Evolutionary conservation across 257 asterid genomes (phyloP).

Genomic region (Capsicum baccatum): DNA sequence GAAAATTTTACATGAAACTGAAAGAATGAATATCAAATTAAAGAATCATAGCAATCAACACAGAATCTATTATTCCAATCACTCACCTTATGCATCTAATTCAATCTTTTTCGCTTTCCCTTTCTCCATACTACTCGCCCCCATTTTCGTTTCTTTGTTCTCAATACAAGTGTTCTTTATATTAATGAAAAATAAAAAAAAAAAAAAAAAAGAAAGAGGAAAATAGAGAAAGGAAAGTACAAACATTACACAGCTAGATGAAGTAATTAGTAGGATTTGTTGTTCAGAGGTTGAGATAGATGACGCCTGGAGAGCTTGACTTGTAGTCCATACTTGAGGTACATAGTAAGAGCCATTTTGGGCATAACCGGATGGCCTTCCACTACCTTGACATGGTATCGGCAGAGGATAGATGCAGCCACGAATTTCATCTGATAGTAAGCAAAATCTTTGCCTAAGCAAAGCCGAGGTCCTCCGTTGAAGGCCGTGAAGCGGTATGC

Average conservation of each 20-base stretch:
- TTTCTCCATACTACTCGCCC: not conserved
- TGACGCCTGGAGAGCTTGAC: conserved; percentile 63
- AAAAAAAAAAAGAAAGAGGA: not conserved
- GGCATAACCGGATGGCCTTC: conserved; percentile 69
- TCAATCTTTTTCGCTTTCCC: not conserved
- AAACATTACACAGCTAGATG: not conserved
- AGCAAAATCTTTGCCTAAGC: conserved; percentile 94
- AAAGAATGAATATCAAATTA: conserved; percentile 7
- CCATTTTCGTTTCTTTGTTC: not conserved
- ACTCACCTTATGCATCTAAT: conserved; percentile 21
- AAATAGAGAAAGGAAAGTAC: not conserved
- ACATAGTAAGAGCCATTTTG: conserved; percentile 89
- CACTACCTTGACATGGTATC: conserved; percentile 61
- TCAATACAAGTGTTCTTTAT: not conserved
- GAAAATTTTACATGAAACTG: not conserved
- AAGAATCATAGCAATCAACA: conserved; percentile 12
- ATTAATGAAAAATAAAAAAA: not conserved
- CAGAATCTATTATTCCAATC: conserved; percentile 27
- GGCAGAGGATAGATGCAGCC: conserved; percentile 77
- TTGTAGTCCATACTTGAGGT: conserved; percentile 82
- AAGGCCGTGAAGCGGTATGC: conserved; percentile 95
- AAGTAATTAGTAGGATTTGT: conserved; percentile 9
- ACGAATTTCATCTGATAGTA: conserved; percentile 92
- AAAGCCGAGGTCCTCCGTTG: conserved; percentile 94
- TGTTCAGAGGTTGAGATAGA: conserved; percentile 30